Conservation (phyloP, 2,329 filamentous ascomycete species). For the Fusarium sp. region DNA sequence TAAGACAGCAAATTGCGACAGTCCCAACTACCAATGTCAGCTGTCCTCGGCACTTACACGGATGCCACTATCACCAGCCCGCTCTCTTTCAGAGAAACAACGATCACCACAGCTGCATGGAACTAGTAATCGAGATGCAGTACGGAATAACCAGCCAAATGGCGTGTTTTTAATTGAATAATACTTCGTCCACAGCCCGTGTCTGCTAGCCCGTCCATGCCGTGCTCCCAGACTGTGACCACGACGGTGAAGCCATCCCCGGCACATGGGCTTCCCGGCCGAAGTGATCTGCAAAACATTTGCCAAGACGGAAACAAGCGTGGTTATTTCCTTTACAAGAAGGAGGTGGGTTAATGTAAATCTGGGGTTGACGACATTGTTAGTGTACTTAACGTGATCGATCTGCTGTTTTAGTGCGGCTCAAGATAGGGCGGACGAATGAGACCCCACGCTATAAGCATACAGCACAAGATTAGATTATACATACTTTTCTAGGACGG, state of each 20-base stretch:
- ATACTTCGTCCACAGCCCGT: too few species aligned
- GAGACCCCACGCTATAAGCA: conserved; percentile 28
- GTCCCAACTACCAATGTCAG: too few species aligned
- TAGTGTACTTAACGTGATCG: conserved; percentile 35
- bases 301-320: conserved; percentile 32
- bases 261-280: not conserved
- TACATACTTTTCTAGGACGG: too few species aligned
- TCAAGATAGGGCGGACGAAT: conserved; percentile 17
- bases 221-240: not conserved
- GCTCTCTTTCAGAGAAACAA: too few species aligned
- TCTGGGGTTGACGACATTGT: conserved; percentile 38
- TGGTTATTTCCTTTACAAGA: not conserved
- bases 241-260: conserved; percentile 1
- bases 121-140: too few species aligned
- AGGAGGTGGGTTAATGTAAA: conserved; percentile 2
- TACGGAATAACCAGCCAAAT: too few species aligned
- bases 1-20: too few species aligned
- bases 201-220: too few species aligned
- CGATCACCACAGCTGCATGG: too few species aligned
- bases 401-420: conserved; percentile 27
- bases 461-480: not conserved
- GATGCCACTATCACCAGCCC: too few species aligned
- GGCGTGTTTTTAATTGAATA: too few species aligned
- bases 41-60: too few species aligned
- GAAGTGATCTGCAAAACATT: conserved; percentile 18